These are phyloP conservation scores for Eimeria zaria DNA, from an alignment of 169 alveolate genomes.

Conservation along the genomic window DNA sequence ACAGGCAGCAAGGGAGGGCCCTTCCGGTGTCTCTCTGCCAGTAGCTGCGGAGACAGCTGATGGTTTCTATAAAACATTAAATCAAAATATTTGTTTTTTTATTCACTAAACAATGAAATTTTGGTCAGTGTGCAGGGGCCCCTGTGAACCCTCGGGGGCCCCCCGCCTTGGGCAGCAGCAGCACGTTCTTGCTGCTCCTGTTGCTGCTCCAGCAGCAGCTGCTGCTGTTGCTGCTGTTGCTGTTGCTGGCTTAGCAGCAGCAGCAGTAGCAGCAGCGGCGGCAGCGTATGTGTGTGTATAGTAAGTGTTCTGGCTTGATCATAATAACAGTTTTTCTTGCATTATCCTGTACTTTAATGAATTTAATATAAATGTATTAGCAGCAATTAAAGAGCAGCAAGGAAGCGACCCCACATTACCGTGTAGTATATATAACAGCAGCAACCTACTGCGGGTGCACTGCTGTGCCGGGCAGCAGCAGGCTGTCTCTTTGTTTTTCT, in stretches of 20 bases:
- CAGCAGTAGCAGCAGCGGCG: neutral
- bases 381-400: neutral
- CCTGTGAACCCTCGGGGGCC: neutral
- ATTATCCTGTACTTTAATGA: neutral
- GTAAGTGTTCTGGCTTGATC: neutral
- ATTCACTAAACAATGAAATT: neutral
- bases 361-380: neutral
- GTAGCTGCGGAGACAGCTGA: neutral
- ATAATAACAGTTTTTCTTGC: neutral
- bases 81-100: neutral
- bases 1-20: neutral
- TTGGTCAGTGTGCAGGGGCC: neutral
- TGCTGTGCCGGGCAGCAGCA: neutral
- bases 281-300: neutral
- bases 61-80: neutral
- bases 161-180: neutral
- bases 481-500: neutral
- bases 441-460: conserved; percentile 5
- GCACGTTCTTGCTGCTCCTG: too few species aligned
- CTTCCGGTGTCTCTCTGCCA: neutral
- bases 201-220: neutral
- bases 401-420: conserved; percentile 61
- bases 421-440: neutral
- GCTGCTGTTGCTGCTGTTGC: neutral
- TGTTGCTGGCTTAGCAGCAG: neutral